Base-by-base conservation (phyloP, 1,284 basidiomycete species). In the Malassezia obtusa region DNA sequence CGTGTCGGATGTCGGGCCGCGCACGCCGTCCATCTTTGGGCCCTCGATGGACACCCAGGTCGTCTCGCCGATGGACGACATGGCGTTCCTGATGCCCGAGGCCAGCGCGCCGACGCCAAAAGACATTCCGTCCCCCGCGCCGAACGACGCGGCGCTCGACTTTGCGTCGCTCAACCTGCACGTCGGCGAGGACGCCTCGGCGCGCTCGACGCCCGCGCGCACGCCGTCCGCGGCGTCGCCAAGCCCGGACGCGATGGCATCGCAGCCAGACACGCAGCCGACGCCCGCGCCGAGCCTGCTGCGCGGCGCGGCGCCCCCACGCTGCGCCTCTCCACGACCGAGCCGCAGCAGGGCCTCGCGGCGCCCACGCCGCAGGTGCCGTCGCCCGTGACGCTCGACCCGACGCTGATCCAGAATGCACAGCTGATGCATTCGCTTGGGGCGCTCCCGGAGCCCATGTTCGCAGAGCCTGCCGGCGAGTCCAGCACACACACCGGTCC, bases 1-100 rank as follows among this genome's bases (percentile, higher is more conserved):
- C 3, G 48, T 36, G 12, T 55, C 52, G 15, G 52, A 55, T 25
- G 52, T 55, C 12, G 52, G 52, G 8, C 52, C 52, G 2, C 52
- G 52, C 3, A 55, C 52, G 25, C 52, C 52, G 11, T 55, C 52
- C 2, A 26, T 49, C 14, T 43, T 55, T 11, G 52, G 47, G 2
- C 40, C 28, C 21, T 24, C 52, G 1, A n/a, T 35, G 32, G 52
- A 55, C 17, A n/a, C n/a, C 10, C 33, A 21, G 4, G 22, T 50
- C 4, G 15, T 44, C n/a, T 50, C 52, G 24, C 48, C 52, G 10
- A 39, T 55, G 30, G 52, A 55, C 32, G 47, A 55, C 19, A 15
- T 55, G 21, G 25, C 52, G 8, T 54, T 49, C 28, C 45, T 53
- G 37, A 25, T 53, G 9, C 37, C 39, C 5, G 32, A 45, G 33